Evolutionary conservation across 2,329 filamentous ascomycete species (phyloP), one percentile per base, ranked within the genome.

Genomic region (Cercospora sesami): DNA sequence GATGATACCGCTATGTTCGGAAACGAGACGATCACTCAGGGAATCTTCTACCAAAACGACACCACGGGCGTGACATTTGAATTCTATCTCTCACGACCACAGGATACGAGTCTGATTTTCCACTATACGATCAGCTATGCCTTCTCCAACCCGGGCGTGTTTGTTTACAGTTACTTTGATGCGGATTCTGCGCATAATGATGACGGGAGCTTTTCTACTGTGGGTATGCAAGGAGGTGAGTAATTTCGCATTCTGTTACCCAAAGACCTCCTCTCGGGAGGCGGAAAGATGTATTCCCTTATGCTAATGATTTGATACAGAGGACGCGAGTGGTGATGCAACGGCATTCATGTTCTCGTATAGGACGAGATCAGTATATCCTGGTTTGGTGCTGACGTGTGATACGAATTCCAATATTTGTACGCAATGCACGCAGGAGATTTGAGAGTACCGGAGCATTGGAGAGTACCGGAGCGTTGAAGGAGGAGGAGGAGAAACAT

Each of bases 11-110:
- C 73, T 64, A 67, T 78, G 12, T 73, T 70, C 57, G 71, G 69
- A 14, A 63, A 66, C 21, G 39, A 48, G 21, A 60, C 55, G 18
- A 66, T 70, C 21, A 45, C 39, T 21, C 71, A 78, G 45, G 78
- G 78, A 14, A 76, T 79, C 63, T 80, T 73, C 62, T 80, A 79
- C 65, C 69, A 76, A 33, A 26, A 71, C 28, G 71, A 73, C n/a
- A 51, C 42, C 5, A 69, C 68, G 0, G 73, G 70, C 4, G 72
- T 79, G 1, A 77, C 72, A 4, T 77, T 70, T 28, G 78, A 79
- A 66, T 79, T 73, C 48, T 76, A 77, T 45, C 28, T 78, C n/a
- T 67, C 63, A 8, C 63, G 74, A 10, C 66, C 62, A 3, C 70
- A 67, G n/a, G 69, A 69, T 7, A 57, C 64, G n/a, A 64, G 60